Evolutionary conservation across 2,329 filamentous ascomycete species (phyloP).

Genomic region (Blastomyces parvus): DNA sequence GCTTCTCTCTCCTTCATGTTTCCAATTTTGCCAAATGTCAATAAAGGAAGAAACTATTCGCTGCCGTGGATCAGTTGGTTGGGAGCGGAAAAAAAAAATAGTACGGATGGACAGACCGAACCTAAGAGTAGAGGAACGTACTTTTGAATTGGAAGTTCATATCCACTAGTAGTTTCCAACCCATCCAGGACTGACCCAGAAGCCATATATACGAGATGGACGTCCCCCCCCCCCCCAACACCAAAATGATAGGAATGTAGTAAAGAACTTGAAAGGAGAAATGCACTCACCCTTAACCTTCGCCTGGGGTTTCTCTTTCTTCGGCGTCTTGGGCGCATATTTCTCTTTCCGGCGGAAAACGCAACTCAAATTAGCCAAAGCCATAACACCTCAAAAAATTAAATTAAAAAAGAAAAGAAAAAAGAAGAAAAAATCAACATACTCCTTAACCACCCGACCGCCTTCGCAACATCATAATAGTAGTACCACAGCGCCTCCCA

Average conservation of each 20-base stretch:
- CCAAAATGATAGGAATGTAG: not conserved
- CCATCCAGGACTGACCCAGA: not conserved
- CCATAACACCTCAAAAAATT: not conserved
- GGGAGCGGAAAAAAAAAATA: constrained; percentile 1
- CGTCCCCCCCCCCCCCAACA: not conserved
- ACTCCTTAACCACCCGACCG: constrained; percentile 68
- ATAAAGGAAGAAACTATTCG: not conserved
- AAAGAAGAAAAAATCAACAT: constrained; percentile 23
- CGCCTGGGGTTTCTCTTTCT: constrained; percentile 11
- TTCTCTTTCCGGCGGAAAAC: constrained; percentile 3
- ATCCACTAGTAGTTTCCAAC: not conserved
- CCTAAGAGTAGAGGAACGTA: not conserved
- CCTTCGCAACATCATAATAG: constrained; percentile 84
- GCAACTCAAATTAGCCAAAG: not conserved
- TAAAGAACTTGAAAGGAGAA: not conserved
- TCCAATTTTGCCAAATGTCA: not conserved
- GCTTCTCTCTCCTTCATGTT: not conserved
- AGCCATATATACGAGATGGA: not conserved
- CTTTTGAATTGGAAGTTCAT: not conserved
- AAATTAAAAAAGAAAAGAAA: not conserved
- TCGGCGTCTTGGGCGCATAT: constrained; percentile 13
- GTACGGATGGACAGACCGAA: not conserved
- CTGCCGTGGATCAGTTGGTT: constrained; percentile 5
- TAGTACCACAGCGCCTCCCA: constrained; percentile 92
- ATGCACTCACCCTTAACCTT: constrained; percentile 8